Evolutionary conservation across 345 rosid genomes (phyloP), one percentile per base, ranked within the genome.

Genomic region (Dimocarpus longan): DNA sequence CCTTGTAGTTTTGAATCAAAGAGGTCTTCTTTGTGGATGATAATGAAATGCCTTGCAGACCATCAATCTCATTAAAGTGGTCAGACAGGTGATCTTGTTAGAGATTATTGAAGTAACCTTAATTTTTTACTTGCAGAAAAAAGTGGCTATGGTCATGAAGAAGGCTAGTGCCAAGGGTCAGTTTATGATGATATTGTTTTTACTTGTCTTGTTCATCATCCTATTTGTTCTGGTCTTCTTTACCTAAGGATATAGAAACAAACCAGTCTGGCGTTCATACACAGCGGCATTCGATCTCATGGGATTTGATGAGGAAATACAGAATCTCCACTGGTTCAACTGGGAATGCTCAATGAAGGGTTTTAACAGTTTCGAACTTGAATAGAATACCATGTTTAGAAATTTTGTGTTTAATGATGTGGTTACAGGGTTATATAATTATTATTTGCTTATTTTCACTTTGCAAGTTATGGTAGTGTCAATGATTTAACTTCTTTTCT

Each of bases 101-200:
- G 40, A 39, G 18, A 37, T 16, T 22, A 22, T 21, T 60, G 59
- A 0, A 46, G n/a, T 74, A 21, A 43, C 19, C 37, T 26, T 66
- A 37, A 60, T 13, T 77, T 46, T 73, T 69, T 73, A 75, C 57
- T 75, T 84, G 83, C 97, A 95, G 98, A 96, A 96, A 89, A 96
- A 93, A 80, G 98, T 96, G 78, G 97, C 91, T 12, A 89, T 94
- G 95, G 97, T 96, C 71, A 96, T 96, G 99, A 96, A 93, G 93
- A 96, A 93, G 84, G 98, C 98, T 48, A 82, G 99, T 69, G 90
- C 91, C 9, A 96, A 93, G 89, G 98, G 98, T 10, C 99, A 96
- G 81, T 73, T 89, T 70, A 92, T 96, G 98, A 94, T 96, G 99
- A 96, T 93, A 76, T 68, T 92, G 76, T 92, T 91, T 85, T 84